Evolutionary conservation across 176 grass and related monocot genomes (phyloP).

Genomic region (Juncus inflexus): DNA sequence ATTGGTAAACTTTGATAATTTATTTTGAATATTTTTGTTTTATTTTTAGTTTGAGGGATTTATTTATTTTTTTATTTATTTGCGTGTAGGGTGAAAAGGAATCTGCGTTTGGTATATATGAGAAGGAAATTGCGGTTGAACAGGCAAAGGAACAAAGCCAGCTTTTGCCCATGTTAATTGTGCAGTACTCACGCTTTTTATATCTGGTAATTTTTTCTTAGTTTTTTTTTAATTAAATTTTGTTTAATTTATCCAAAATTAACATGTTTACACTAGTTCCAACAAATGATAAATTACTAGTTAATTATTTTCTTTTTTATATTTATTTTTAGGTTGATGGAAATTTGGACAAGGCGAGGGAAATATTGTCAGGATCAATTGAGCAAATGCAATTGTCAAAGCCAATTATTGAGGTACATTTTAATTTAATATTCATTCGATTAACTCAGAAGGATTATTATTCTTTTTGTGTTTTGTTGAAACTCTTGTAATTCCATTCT

Average conservation of each 20-base stretch:
- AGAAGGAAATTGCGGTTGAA: slow-evolving; percentile 73
- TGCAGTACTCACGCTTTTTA: slow-evolving; percentile 85
- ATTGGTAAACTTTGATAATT: slow-evolving; percentile 37
- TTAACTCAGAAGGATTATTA: too few species aligned
- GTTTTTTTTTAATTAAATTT: too few species aligned
- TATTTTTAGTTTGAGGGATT: not conserved
- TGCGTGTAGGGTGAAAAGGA: slow-evolving; percentile 67
- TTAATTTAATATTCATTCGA: too few species aligned
- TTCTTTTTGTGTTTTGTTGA: not conserved
- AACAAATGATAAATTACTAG: too few species aligned
- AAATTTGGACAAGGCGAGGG: slow-evolving; percentile 77
- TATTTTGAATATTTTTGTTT: not conserved
- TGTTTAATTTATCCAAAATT: too few species aligned
- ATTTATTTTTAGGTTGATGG: slow-evolving; percentile 42
- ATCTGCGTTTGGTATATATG: slow-evolving; percentile 66
- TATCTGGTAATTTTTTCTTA: slow-evolving; percentile 45
- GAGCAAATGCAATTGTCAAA: slow-evolving; percentile 50
- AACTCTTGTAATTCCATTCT: slow-evolving; percentile 1
- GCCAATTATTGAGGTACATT: slow-evolving; percentile 60
- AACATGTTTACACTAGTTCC: too few species aligned
- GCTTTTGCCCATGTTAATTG: slow-evolving; percentile 54
- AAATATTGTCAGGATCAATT: slow-evolving; percentile 44
- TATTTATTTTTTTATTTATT: slow-evolving; percentile 8
- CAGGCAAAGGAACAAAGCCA: slow-evolving; percentile 67
- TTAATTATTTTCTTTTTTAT: not conserved